Percentiles rank a stretch among this genome's conserved stretches.
Conservation (phyloP, 805 yeast genomes). For the Hanseniaspora guilliermondii region DNA sequence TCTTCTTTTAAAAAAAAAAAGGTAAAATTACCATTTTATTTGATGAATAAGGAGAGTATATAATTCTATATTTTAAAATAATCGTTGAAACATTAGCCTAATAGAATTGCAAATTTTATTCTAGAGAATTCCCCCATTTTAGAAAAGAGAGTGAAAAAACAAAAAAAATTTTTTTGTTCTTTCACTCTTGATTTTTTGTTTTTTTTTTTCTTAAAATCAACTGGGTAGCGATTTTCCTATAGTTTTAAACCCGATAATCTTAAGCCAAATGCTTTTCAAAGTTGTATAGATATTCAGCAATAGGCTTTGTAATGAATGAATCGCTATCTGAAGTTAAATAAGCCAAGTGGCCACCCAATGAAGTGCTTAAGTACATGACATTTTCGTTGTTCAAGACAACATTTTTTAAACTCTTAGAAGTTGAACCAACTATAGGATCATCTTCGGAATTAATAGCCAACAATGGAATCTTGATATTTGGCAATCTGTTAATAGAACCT, state of each 20-base stretch:
- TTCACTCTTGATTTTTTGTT: too few relatives aligned
- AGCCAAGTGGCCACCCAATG: conserved; percentile 63
- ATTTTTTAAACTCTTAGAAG: conserved; percentile 34
- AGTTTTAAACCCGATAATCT: neutral
- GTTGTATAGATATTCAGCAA: conserved; percentile 31
- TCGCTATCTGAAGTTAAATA: conserved; percentile 34
- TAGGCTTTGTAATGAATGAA: conserved; percentile 38
- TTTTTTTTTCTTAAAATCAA: neutral
- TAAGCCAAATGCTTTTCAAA: conserved; percentile 27
- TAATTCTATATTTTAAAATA: neutral
- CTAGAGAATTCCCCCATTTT: neutral
- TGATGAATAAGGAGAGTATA: too few relatives aligned
- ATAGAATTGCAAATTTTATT: neutral
- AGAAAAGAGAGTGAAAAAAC: neutral
- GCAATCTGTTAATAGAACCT: conserved; percentile 45
- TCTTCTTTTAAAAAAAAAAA: too few relatives aligned
- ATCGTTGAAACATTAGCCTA: neutral
- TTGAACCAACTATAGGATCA: conserved; percentile 51
- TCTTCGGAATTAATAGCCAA: conserved; percentile 49
- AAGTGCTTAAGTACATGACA: conserved; percentile 43
- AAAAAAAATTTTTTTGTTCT: neutral
- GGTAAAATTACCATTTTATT: too few relatives aligned
- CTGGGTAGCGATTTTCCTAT: neutral
- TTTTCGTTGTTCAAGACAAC: conserved; percentile 48
- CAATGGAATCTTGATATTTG: conserved; percentile 48